Evolutionary conservation across 1,139 yeast species (phyloP).

Genomic region (Pneumocystis canis): DNA sequence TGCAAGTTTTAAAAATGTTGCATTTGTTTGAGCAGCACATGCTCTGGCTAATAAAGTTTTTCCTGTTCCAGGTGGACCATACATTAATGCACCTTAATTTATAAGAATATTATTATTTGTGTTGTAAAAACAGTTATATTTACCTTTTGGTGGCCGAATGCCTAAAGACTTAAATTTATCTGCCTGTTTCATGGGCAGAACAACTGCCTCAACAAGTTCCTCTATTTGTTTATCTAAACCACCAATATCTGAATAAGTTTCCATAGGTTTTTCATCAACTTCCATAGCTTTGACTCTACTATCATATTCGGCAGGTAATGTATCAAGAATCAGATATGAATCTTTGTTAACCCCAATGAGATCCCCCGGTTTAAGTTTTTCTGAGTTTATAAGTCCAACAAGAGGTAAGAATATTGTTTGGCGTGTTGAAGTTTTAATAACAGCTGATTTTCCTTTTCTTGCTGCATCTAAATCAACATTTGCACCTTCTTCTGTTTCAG

Average conservation of each 20-base stretch:
- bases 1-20: conserved; percentile 90
- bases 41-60: conserved; percentile 94
- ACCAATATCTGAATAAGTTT: conserved; percentile 92
- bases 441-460: conserved; percentile 92
- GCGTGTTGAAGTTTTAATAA: conserved; percentile 89
- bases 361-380: conserved; percentile 81
- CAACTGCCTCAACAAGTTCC: conserved; percentile 94
- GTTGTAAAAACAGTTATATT: background rate
- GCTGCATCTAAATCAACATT: conserved; percentile 87
- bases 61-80: conserved; percentile 99
- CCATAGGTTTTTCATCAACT: conserved; percentile 96
- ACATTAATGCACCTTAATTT: conserved; percentile 65
- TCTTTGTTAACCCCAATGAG: conserved; percentile 96
- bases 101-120: background rate
- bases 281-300: conserved; percentile 98
- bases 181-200: conserved; percentile 94
- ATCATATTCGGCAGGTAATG: conserved; percentile 93
- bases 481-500: conserved; percentile 81
- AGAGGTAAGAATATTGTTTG: conserved; percentile 94
- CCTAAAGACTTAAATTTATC: conserved; percentile 88
- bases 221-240: conserved; percentile 97
- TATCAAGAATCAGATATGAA: conserved; percentile 81
- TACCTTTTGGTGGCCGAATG: conserved; percentile 83
- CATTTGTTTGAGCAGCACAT: conserved; percentile 97
- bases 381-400: conserved; percentile 87